Conservation (phyloP, 192 early-diverging fungal genomes). For the Coemansia pectinata region DNA sequence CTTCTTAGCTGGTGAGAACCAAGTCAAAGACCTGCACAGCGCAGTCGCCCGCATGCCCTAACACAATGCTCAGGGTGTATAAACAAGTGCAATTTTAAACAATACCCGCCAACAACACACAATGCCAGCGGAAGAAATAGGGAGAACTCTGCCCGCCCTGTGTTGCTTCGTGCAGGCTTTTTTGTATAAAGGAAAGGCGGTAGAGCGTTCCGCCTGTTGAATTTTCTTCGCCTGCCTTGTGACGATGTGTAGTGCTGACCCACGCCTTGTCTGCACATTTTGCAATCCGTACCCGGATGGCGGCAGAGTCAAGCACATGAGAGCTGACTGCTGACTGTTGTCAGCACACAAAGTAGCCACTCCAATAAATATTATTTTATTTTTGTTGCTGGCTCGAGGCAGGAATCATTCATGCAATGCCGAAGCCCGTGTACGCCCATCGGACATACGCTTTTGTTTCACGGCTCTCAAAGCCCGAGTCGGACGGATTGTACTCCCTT, state of each 20-base stretch:
- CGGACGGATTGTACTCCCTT: background rate
- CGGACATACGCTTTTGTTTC: background rate
- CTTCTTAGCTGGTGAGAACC: background rate
- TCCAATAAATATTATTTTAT: background rate
- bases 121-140: background rate
- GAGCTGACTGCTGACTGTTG: background rate
- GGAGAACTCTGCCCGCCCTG: background rate
- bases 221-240: background rate
- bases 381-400: background rate
- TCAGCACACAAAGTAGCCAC: background rate
- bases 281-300: conserved; percentile 7
- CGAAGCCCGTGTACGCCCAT: background rate
- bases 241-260: conserved; percentile 8
- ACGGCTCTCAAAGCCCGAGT: background rate
- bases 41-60: background rate
- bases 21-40: background rate
- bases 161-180: background rate
- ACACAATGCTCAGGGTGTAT: background rate
- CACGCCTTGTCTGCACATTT: conserved; percentile 1
- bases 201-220: background rate
- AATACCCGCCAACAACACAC: background rate
- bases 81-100: background rate
- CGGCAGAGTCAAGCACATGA: conserved; percentile 9
- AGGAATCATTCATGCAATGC: background rate
- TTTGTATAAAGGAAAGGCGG: background rate